Evolutionary conservation across 805 yeast genomes (phyloP).

Genomic region (Saccharomycopsis fodiens): DNA sequence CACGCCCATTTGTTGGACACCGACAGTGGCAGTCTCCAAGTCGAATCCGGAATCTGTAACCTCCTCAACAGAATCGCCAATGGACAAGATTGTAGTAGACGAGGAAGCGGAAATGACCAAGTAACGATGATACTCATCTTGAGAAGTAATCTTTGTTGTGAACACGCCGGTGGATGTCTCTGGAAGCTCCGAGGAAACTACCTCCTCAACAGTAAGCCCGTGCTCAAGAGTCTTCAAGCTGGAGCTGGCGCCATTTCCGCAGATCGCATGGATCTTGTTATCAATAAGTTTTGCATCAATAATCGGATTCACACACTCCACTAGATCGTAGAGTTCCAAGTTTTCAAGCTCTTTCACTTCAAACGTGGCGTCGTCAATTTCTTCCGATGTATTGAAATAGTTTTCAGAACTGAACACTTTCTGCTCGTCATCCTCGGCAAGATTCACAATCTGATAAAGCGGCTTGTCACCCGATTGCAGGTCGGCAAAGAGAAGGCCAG

Average conservation of each 20-base stretch:
- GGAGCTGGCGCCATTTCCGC: constrained; percentile 39
- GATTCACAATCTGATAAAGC: constrained; percentile 69
- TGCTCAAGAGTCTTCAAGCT: constrained; percentile 41
- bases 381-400: constrained; percentile 25
- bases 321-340: constrained; percentile 47
- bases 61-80: constrained; percentile 77
- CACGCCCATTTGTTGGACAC: constrained; percentile 59
- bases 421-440: constrained; percentile 54
- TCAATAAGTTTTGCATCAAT: constrained; percentile 31
- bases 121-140: constrained; percentile 49
- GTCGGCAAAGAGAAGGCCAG: constrained; percentile 71
- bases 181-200: constrained; percentile 76
- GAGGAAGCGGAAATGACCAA: constrained; percentile 59
- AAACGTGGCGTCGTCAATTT: constrained; percentile 29
- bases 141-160: constrained; percentile 44
- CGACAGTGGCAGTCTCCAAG: constrained; percentile 51
- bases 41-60: constrained; percentile 60
- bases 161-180: constrained; percentile 52
- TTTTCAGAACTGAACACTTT: constrained; percentile 24
- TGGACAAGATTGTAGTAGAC: constrained; percentile 63
- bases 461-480: constrained; percentile 54
- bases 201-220: constrained; percentile 52
- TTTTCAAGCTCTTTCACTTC: constrained; percentile 30
- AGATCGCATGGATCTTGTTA: constrained; percentile 30
- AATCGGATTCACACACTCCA: constrained; percentile 44